A percentile compares a stretch with the other conserved stretches of the same genome.
These are phyloP conservation scores for Amphibolis antarctica DNA, from an alignment of 106 monocot species.

Conservation along the genomic window DNA sequence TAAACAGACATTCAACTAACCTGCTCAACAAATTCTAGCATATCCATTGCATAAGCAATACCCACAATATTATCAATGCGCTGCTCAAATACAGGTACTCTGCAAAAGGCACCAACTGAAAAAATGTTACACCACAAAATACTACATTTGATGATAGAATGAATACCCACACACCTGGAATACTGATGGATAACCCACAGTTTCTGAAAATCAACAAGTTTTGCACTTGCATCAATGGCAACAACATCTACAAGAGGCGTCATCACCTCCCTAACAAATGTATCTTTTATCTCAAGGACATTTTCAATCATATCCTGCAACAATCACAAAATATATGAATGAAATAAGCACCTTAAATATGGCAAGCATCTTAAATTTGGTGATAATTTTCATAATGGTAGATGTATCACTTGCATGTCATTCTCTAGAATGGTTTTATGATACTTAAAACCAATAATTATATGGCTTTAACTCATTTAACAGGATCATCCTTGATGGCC, in stretches of 20 bases:
- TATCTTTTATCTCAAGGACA: slow-evolving; percentile 94
- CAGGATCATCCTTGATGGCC: too few species aligned
- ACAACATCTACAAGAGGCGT: slow-evolving; percentile 94
- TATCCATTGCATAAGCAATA: slow-evolving; percentile 98
- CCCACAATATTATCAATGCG: slow-evolving; percentile 97
- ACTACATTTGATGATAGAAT: background rate
- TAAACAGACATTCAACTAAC: slow-evolving; percentile 19
- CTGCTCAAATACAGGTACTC: slow-evolving; percentile 94
- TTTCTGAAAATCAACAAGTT: slow-evolving; percentile 80
- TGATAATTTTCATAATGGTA: too few species aligned
- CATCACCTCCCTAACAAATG: slow-evolving; percentile 94
- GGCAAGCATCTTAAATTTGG: too few species aligned
- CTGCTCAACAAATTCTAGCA: slow-evolving; percentile 88
- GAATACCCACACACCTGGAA: slow-evolving; percentile 49
- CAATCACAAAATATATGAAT: background rate
- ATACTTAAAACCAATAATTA: too few species aligned
- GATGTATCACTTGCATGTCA: too few species aligned
- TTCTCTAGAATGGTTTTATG: too few species aligned
- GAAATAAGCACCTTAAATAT: too few species aligned
- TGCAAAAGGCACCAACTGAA: slow-evolving; percentile 12
- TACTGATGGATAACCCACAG: slow-evolving; percentile 90
- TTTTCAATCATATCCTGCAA: slow-evolving; percentile 98
- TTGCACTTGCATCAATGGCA: slow-evolving; percentile 77
- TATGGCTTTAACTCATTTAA: too few species aligned
- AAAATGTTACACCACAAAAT: background rate